Percentiles rank a stretch among this genome's conserved stretches.
Conservation (phyloP, 2,329 filamentous ascomycete species). For the Clonostachys byssicola region DNA sequence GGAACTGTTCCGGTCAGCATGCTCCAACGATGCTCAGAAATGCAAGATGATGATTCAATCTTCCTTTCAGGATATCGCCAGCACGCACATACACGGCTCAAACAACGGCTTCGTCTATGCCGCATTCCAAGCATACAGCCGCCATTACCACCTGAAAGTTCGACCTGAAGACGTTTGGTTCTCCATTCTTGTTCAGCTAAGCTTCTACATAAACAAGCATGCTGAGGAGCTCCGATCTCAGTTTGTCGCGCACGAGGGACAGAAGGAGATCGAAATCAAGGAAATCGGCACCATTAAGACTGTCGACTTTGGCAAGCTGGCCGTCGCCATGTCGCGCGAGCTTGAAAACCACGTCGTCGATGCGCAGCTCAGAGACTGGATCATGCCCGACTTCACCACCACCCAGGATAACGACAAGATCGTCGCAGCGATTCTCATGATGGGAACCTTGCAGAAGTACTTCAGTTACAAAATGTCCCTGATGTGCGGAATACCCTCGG, state of each 20-base stretch:
- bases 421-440: slow-evolving; percentile 40
- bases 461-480: slow-evolving; percentile 26
- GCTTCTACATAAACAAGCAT: slow-evolving; percentile 38
- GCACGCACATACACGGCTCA: neutral
- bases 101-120: slow-evolving; percentile 33
- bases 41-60: neutral
- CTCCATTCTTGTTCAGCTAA: slow-evolving; percentile 42
- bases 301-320: slow-evolving; percentile 14
- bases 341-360: slow-evolving; percentile 36
- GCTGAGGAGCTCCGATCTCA: slow-evolving; percentile 31
- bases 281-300: slow-evolving; percentile 2
- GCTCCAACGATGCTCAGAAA: too few relatives aligned
- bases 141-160: slow-evolving; percentile 37
- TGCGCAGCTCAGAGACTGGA: slow-evolving; percentile 33
- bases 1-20: too few relatives aligned
- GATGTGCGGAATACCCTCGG: slow-evolving; percentile 44
- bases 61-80: neutral
- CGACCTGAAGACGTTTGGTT: slow-evolving; percentile 51
- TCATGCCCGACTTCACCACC: slow-evolving; percentile 47
- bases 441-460: slow-evolving; percentile 45
- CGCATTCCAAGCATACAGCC: slow-evolving; percentile 30
- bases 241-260: slow-evolving; percentile 36
- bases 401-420: slow-evolving; percentile 37
- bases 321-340: slow-evolving; percentile 27
- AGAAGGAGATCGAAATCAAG: slow-evolving; percentile 6